Evolutionary conservation across 2,329 filamentous ascomycete genomes (phyloP), one percentile per base, ranked within the genome.

Genomic region (Microascus cirrosus): DNA sequence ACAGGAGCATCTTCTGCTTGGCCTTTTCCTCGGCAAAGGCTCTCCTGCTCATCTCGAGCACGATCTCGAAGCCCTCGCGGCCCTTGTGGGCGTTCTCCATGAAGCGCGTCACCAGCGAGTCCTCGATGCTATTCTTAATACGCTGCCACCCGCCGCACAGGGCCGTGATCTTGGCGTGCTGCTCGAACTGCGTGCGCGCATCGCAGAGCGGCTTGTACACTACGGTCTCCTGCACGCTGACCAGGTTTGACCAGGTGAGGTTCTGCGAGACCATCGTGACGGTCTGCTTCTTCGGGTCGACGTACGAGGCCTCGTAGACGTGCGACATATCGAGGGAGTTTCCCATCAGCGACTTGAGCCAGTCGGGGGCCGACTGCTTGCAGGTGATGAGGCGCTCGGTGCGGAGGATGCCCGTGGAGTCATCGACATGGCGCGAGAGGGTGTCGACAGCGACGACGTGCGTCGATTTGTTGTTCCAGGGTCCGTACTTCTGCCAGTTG

Each of bases 401-500:
- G 62, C 80, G 79, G 59, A 84, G 77, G 66, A 84, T 81, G 63
- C 81, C 81, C 13, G 81, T 83, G 24, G 68, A 69, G 1, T 76
- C 69, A 65, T 84, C 79, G 70, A 84, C 76, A 55, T 64, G 64
- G 53, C 94, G 89, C 57, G 85, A 87, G 66, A 99, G 74, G 15
- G 93, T 97, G 76, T 99, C 94, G 67, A 97, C 94, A 64, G 90
- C 92, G 63, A 95, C 85, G 64, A 99, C 94, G 73, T 99, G 94
- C 48, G 91, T 90, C n/a, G 89, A 92, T 76, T 96, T 94, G 72
- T 96, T 89, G 77, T 99, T 99, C 93, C 94, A 97, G 22, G 93
- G 93, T 68, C 90, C 95, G 76, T 99, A 99, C 74, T 99, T 99
- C 65, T 86, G 87, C 94, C 94, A 99, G 81, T 99, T 99, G 70